A percentile compares a stretch with the other conserved stretches of the same genome.
Conservation (phyloP, 1,139 yeast species). For the Yamadazyma conglobata region DNA sequence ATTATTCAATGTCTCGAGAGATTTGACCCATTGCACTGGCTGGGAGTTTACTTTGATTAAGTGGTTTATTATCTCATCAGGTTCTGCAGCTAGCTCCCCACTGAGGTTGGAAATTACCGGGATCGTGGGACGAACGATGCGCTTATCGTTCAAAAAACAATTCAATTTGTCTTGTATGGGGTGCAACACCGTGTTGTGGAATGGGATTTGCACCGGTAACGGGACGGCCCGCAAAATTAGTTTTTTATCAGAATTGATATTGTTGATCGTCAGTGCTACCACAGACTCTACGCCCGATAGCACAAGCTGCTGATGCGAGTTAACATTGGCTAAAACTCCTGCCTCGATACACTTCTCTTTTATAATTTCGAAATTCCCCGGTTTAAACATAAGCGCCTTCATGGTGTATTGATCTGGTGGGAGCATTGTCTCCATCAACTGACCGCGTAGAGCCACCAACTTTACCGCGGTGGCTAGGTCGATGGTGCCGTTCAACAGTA, state of each 20-base stretch:
- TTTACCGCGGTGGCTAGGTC: constrained; percentile 40
- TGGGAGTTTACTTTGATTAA: constrained; percentile 35
- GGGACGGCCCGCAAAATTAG: constrained; percentile 23
- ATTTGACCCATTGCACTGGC: constrained; percentile 44
- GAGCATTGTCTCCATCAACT: constrained; percentile 43
- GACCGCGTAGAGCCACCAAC: constrained; percentile 50
- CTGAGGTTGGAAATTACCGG: constrained; percentile 36
- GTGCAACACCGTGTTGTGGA: constrained; percentile 42
- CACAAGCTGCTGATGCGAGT: constrained; percentile 41
- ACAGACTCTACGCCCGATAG: constrained; percentile 37
- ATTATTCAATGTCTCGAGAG: constrained; percentile 23
- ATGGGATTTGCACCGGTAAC: constrained; percentile 52
- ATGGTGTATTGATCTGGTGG: constrained; percentile 28
- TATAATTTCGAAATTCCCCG: constrained; percentile 19
- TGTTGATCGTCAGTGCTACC: constrained; percentile 18
- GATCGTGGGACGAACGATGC: constrained; percentile 9
- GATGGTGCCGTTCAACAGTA: constrained; percentile 39
- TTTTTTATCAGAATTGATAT: constrained; percentile 17
- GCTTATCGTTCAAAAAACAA: constrained; percentile 8
- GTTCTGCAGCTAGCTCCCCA: constrained; percentile 20
- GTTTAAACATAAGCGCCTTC: constrained; percentile 33
- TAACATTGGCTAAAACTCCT: constrained; percentile 39
- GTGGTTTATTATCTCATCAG: constrained; percentile 12
- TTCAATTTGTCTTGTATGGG: constrained; percentile 33
- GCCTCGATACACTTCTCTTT: constrained; percentile 17